Evolutionary conservation across 768 basidiomycete genomes (phyloP).

Genomic region (Tulasnella sp.): DNA sequence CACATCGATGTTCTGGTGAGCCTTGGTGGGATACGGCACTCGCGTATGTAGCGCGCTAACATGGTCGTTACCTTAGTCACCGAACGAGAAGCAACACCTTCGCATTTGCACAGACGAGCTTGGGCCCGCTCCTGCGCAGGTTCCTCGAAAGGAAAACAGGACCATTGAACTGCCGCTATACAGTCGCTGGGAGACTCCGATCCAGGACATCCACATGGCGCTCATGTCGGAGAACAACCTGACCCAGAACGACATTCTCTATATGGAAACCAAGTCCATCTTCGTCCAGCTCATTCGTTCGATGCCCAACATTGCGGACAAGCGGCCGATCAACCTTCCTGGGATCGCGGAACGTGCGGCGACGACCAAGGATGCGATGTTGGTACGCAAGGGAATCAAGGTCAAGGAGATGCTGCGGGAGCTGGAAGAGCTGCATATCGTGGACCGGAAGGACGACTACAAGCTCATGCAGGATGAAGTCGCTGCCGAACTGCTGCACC

Average conservation of each 20-base stretch:
- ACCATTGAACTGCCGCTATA: constrained; percentile 90
- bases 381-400: constrained; percentile 97
- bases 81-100: constrained; percentile 96
- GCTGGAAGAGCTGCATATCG: constrained; percentile 85
- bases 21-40: constrained; percentile 23
- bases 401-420: constrained; percentile 99
- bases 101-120: constrained; percentile 97
- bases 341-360: constrained; percentile 93
- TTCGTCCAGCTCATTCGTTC: constrained; percentile 98
- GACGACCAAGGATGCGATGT: constrained; percentile 93
- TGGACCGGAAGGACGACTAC: constrained; percentile 81
- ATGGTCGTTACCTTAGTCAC: constrained; percentile 61
- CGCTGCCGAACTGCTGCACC: constrained; percentile 88
- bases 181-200: constrained; percentile 98
- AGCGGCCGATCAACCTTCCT: constrained; percentile 85
- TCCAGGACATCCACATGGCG: constrained; percentile 95
- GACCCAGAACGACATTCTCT: constrained; percentile 96
- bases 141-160: constrained; percentile 97
- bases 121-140: constrained; percentile 89
- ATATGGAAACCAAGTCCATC: constrained; percentile 99
- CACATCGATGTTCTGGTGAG: constrained; percentile 93
- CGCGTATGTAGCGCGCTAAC: constrained; percentile 8
- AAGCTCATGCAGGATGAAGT: constrained; percentile 98
- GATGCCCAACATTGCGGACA: constrained; percentile 79
- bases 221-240: constrained; percentile 89